phyloP scores from a whole-genome alignment of 495 filamentous ascomycete species.

The Immersiella caudata region DNA sequence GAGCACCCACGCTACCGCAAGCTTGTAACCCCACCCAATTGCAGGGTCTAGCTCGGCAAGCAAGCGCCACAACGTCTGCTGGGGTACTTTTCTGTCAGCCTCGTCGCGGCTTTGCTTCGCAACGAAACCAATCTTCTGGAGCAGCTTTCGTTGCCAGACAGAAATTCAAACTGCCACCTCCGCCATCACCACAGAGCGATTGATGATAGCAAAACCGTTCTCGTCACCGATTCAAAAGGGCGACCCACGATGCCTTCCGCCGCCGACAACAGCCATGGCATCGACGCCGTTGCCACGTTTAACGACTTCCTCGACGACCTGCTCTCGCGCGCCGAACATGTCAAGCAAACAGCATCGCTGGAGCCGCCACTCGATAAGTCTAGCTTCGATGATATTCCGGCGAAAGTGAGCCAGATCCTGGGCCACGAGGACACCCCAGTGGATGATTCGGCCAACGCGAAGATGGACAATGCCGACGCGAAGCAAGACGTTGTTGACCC shows the following conservation, averaged over 20 bases:
- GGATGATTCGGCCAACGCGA: constrained; percentile 35
- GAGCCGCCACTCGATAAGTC: constrained; percentile 76
- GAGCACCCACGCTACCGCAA: not conserved
- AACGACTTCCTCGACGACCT: constrained; percentile 61
- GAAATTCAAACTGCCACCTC: not conserved
- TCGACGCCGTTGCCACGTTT: constrained; percentile 60
- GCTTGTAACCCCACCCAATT: not conserved
- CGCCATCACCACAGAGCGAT: not conserved
- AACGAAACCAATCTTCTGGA: not conserved
- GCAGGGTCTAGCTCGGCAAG: not conserved
- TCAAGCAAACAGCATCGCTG: constrained; percentile 68
- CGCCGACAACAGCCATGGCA: constrained; percentile 46
- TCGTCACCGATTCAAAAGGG: not conserved
- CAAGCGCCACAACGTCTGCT: not conserved
- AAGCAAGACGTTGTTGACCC: constrained; percentile 29
- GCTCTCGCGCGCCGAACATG: constrained; percentile 61
- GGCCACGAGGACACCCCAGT: constrained; percentile 22
- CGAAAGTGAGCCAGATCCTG: constrained; percentile 44
- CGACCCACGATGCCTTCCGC: constrained; percentile 47
- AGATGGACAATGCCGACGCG: constrained; percentile 24
- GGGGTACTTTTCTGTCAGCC: not conserved
- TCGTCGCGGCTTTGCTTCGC: not conserved
- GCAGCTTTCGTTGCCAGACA: not conserved
- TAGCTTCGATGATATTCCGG: constrained; percentile 55
- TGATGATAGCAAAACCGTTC: not conserved